Evolutionary conservation across 306 rosid species (phyloP).

Genomic region (Trifolium dubium): DNA sequence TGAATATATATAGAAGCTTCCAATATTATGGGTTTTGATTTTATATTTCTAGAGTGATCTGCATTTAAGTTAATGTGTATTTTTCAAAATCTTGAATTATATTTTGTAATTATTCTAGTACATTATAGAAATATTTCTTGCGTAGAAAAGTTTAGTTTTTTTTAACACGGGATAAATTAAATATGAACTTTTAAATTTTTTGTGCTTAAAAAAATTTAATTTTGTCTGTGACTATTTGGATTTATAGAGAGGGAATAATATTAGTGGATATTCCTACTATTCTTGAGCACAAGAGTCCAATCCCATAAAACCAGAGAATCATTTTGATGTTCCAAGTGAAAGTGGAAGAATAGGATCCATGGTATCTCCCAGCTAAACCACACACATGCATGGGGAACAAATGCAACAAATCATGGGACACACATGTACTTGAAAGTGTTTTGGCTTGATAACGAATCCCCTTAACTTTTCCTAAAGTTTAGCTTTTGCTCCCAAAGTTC

Average conservation of each 20-base stretch:
- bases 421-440: slow-evolving; percentile 12
- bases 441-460: slow-evolving; percentile 10
- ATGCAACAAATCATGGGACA: not conserved
- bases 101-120: too few species aligned
- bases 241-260: not conserved
- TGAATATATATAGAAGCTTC: too few species aligned
- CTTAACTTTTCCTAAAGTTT: slow-evolving; percentile 30
- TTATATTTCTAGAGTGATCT: too few species aligned
- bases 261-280: slow-evolving; percentile 25
- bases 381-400: slow-evolving; percentile 44
- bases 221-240: not conserved
- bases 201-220: too few species aligned
- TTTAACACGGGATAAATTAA: too few species aligned
- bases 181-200: too few species aligned
- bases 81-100: too few species aligned
- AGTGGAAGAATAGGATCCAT: slow-evolving; percentile 39
- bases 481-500: slow-evolving; percentile 4
- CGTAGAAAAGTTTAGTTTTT: too few species aligned
- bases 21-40: too few species aligned
- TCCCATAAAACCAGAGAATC: slow-evolving; percentile 24
- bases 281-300: slow-evolving; percentile 26
- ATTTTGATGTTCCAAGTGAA: slow-evolving; percentile 28
- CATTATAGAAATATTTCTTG: too few species aligned
- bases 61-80: too few species aligned
- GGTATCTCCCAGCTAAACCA: slow-evolving; percentile 43